Percentiles rank a stretch among this genome's conserved stretches.
Conservation (phyloP, 331 rosid species). For the Phaseolus coccineus region DNA sequence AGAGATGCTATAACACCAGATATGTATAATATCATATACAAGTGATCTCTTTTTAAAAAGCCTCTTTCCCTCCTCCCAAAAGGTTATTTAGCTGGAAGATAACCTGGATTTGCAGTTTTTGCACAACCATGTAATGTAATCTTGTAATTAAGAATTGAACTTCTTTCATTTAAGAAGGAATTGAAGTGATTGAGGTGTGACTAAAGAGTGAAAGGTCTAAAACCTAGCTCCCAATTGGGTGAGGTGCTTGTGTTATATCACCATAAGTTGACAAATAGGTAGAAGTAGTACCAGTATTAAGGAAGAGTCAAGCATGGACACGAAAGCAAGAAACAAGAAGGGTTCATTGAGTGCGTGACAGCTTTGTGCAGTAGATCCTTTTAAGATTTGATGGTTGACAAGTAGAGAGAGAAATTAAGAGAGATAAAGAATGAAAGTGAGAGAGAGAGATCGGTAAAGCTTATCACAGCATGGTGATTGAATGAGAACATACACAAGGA, state of each 20-base stretch:
- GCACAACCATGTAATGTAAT: not conserved
- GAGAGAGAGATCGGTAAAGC: not conserved
- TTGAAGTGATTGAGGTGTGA: slow-evolving; percentile 19
- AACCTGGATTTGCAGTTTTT: not conserved
- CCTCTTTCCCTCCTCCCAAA: not conserved
- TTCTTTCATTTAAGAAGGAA: not conserved
- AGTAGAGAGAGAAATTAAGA: slow-evolving; percentile 13
- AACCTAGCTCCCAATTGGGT: slow-evolving; percentile 35
- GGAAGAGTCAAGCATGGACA: slow-evolving; percentile 48
- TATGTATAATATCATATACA: not conserved
- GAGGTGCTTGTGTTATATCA: slow-evolving; percentile 17
- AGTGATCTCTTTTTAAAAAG: not conserved
- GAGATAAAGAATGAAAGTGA: not conserved
- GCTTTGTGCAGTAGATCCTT: slow-evolving; percentile 40
- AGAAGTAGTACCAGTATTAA: not conserved
- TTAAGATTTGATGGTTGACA: slow-evolving; percentile 13
- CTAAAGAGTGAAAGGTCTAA: slow-evolving; percentile 15
- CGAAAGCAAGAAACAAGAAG: not conserved
- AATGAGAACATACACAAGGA: slow-evolving; percentile 17
- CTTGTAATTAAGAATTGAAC: not conserved
- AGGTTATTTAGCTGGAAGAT: not conserved
- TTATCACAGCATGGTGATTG: slow-evolving; percentile 23
- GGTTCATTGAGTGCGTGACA: slow-evolving; percentile 50
- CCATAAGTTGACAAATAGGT: not conserved
- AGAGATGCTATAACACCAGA: not conserved